Conservation (phyloP, 2,329 filamentous ascomycete species). For the Fusarium avenaceum region DNA sequence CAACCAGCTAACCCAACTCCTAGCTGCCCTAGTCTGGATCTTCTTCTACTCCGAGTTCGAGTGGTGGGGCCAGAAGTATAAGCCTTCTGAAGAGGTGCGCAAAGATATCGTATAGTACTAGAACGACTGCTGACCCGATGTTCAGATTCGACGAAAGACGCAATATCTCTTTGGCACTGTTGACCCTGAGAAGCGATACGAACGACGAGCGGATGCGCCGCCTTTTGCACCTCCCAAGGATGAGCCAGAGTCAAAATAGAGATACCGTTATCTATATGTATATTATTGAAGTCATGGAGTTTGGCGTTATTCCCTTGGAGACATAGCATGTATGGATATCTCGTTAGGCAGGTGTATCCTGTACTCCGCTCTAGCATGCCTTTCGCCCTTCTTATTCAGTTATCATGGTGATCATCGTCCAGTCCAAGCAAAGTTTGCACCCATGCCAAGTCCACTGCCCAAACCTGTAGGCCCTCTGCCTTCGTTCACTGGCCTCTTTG, state of each 20-base stretch:
- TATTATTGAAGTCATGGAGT: slow-evolving; percentile 48
- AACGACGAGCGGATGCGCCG: slow-evolving; percentile 57
- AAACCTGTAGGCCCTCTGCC: slow-evolving; percentile 61
- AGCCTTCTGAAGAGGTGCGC: slow-evolving; percentile 58
- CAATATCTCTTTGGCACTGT: slow-evolving; percentile 57
- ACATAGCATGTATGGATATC: slow-evolving; percentile 46
- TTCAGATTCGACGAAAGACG: slow-evolving; percentile 55
- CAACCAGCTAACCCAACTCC: slow-evolving; percentile 23
- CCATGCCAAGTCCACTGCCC: slow-evolving; percentile 67
- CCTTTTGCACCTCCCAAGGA: slow-evolving; percentile 47
- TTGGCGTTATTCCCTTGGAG: slow-evolving; percentile 47
- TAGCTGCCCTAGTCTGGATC: slow-evolving; percentile 56
- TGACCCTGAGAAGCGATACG: slow-evolving; percentile 59
- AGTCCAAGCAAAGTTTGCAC: slow-evolving; percentile 70
- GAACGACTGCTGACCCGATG: slow-evolving; percentile 20
- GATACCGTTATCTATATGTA: slow-evolving; percentile 47
- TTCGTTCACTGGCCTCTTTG: slow-evolving; percentile 84
- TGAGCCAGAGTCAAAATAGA: slow-evolving; percentile 49
- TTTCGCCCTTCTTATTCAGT: slow-evolving; percentile 16
- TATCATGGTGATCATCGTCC: slow-evolving; percentile 51
- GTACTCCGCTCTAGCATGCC: slow-evolving; percentile 35
- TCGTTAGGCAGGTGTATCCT: slow-evolving; percentile 35
- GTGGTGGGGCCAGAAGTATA: slow-evolving; percentile 60
- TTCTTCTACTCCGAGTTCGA: slow-evolving; percentile 61
- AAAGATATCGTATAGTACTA: neutral